These are phyloP conservation scores for Aureobasidium sp. DNA, from an alignment of 2,329 filamentous ascomycete species.

Conservation along the genomic window DNA sequence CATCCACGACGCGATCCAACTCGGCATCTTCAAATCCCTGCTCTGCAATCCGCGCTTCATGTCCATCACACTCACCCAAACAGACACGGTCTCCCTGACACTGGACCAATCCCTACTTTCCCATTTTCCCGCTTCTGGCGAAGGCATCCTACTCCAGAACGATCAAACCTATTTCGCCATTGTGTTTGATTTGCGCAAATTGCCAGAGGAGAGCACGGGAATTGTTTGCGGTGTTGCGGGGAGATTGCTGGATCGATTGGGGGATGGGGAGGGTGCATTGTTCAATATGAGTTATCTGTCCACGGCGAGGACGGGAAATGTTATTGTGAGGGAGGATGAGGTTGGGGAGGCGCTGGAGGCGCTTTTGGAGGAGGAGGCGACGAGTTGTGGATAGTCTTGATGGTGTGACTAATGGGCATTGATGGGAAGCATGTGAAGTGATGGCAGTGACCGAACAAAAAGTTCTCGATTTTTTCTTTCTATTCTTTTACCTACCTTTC, in stretches of 20 bases:
- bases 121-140: slow-evolving; percentile 38
- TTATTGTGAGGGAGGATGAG: slow-evolving; percentile 72
- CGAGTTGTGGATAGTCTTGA: background rate
- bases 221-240: slow-evolving; percentile 93
- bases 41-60: slow-evolving; percentile 53
- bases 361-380: slow-evolving; percentile 36
- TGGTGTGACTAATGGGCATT: background rate
- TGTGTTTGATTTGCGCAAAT: slow-evolving; percentile 70
- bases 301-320: slow-evolving; percentile 79
- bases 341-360: slow-evolving; percentile 65
- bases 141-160: slow-evolving; percentile 67
- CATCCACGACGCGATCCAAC: slow-evolving; percentile 37
- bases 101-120: slow-evolving; percentile 60
- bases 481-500: background rate
- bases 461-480: background rate
- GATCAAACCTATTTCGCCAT: slow-evolving; percentile 68
- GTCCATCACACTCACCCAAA: slow-evolving; percentile 63
- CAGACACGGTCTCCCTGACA: slow-evolving; percentile 65
- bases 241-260: slow-evolving; percentile 64
- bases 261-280: slow-evolving; percentile 33
- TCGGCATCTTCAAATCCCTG: slow-evolving; percentile 42
- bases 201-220: slow-evolving; percentile 82
- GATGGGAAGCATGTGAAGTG: background rate
- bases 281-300: slow-evolving; percentile 81
- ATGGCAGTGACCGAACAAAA: background rate